phyloP scores from a whole-genome alignment of 129 eudicot species.

The Helianthus tuberosus region DNA sequence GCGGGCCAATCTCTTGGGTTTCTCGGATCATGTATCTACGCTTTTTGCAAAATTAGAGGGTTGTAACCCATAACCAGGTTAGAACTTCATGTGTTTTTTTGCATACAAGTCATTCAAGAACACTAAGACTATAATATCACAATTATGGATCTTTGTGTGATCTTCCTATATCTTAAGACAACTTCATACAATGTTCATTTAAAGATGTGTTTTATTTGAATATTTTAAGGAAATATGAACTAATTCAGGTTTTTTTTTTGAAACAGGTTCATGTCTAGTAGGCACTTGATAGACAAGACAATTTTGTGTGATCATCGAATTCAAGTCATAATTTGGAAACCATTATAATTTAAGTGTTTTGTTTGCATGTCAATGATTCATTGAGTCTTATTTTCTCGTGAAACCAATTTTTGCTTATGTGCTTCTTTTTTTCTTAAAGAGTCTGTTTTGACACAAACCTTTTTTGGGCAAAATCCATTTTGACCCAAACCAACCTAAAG shows the following conservation, averaged over 20 bases:
- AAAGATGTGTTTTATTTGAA: not conserved
- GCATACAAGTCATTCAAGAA: not conserved
- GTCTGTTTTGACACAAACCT: too few relatives aligned
- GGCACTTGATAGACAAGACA: conserved; percentile 15
- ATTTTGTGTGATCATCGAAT: conserved; percentile 24
- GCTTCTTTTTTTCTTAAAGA: too few relatives aligned
- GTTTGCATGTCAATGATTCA: not conserved
- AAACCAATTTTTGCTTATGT: too few relatives aligned
- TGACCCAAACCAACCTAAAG: too few relatives aligned
- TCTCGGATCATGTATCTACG: conserved; percentile 50
- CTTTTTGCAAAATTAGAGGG: conserved; percentile 48
- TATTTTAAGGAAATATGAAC: not conserved
- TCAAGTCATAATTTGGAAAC: conserved; percentile 9
- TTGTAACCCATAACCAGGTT: conserved; percentile 19
- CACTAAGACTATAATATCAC: not conserved
- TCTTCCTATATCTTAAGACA: not conserved
- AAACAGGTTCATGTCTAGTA: conserved; percentile 25
- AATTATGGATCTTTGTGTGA: not conserved
- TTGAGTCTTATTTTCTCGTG: not conserved
- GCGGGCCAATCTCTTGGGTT: conserved; percentile 56
- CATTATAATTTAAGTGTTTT: not conserved
- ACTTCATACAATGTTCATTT: too few relatives aligned
- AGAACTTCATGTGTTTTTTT: conserved; percentile 1
- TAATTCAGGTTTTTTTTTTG: conserved; percentile 20
- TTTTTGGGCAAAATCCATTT: too few relatives aligned